Conservation (phyloP, 1,139 yeast species). For the Hemisphaericaspora xylanilytica region DNA sequence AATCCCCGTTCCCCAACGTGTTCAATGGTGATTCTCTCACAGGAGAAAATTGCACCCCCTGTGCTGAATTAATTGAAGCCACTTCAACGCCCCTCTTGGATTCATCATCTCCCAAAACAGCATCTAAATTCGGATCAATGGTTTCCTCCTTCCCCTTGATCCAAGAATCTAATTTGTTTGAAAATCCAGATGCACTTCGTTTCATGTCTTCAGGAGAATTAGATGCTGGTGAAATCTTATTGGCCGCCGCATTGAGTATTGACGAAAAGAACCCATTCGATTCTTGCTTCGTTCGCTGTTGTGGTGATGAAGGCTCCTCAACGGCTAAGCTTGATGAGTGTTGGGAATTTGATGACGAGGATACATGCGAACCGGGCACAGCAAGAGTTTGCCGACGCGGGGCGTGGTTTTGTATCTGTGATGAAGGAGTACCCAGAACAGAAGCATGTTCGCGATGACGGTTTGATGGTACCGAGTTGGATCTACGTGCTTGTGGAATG, state of each 20-base stretch:
- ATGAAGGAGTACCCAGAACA: too few relatives aligned
- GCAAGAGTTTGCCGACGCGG: neutral
- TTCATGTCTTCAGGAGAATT: constrained; percentile 10
- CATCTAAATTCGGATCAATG: constrained; percentile 12
- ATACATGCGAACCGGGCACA: neutral
- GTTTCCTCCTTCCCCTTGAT: constrained; percentile 14
- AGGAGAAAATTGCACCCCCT: too few relatives aligned
- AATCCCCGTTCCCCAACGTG: constrained; percentile 71
- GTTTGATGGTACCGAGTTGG: neutral
- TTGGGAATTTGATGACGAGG: neutral
- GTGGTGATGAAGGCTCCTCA: neutral
- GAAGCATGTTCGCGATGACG: too few relatives aligned
- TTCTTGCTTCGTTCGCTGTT: constrained; percentile 11
- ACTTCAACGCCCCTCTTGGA: constrained; percentile 4
- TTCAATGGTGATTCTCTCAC: too few relatives aligned
- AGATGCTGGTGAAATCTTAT: constrained; percentile 15
- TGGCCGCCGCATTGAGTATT: constrained; percentile 29
- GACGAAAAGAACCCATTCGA: constrained; percentile 26
- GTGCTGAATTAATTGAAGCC: constrained; percentile 10
- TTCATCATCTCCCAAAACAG: constrained; percentile 5
- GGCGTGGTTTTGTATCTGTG: neutral
- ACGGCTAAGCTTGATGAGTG: neutral
- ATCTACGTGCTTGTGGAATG: neutral
- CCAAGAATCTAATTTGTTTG: constrained; percentile 19
- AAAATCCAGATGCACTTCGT: constrained; percentile 18